phyloP scores from a whole-genome alignment of 1,139 yeast genomes.

The Blastobotrys aristatus region DNA sequence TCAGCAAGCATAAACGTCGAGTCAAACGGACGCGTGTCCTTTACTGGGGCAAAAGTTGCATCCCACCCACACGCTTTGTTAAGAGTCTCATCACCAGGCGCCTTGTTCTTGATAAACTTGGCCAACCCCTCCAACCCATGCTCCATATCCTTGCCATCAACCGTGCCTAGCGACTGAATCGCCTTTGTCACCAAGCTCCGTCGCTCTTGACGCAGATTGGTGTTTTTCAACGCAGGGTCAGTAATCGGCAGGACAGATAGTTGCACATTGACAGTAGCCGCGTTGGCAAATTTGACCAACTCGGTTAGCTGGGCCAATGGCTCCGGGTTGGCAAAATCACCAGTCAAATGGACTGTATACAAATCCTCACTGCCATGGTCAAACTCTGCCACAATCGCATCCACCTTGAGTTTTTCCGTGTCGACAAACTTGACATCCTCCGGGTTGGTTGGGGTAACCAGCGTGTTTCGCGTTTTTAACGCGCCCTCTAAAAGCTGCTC shows the following conservation, averaged over 20 bases:
- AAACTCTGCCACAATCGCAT: constrained; percentile 12
- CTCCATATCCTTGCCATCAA: neutral
- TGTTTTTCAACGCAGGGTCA: constrained; percentile 8
- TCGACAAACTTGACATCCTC: constrained; percentile 19
- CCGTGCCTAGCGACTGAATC: constrained; percentile 6
- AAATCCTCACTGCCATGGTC: constrained; percentile 21
- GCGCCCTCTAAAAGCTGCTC: constrained; percentile 24
- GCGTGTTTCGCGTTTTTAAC: constrained; percentile 28
- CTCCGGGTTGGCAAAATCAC: constrained; percentile 42
- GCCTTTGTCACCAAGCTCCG: constrained; percentile 5
- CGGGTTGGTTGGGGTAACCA: constrained; percentile 35
- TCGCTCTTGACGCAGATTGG: constrained; percentile 7
- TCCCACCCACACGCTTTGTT: neutral
- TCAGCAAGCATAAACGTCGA: neutral
- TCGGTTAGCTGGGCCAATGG: constrained; percentile 43
- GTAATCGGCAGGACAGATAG: constrained; percentile 13
- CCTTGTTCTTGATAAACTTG: constrained; percentile 1
- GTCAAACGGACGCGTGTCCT: neutral
- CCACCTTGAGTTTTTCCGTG: constrained; percentile 17
- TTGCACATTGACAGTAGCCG: constrained; percentile 13
- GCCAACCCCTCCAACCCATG: constrained; percentile 4
- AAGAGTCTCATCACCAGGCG: neutral
- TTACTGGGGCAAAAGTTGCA: constrained; percentile 1
- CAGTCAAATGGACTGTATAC: constrained; percentile 40
- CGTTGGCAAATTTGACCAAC: constrained; percentile 31